phyloP scores from a whole-genome alignment of 345 rosid species.

The rapeseed (Brassica napus) region DNA sequence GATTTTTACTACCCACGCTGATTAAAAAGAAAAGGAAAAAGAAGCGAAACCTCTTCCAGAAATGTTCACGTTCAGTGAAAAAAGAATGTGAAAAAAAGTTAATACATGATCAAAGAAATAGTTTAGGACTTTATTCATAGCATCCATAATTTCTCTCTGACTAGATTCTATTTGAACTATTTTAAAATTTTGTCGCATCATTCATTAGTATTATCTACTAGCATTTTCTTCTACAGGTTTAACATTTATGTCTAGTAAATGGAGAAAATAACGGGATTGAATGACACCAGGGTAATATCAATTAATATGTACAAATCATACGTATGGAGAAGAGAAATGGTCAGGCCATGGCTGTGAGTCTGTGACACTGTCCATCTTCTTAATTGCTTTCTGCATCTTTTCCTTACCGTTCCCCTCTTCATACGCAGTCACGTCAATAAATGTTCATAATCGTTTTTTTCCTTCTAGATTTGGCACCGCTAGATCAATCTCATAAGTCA shows the following conservation, averaged over 20 bases:
- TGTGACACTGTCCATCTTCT: constrained; percentile 36
- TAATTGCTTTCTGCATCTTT: constrained; percentile 34
- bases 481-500: neutral
- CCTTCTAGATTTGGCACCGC: neutral
- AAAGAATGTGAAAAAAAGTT: neutral
- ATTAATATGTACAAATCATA: constrained; percentile 1
- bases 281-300: neutral
- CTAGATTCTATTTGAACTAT: neutral
- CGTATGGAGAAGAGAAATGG: constrained; percentile 32
- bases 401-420: constrained; percentile 24
- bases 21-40: neutral
- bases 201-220: neutral
- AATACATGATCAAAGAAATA: neutral
- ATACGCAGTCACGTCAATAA: constrained; percentile 10
- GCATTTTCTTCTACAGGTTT: constrained; percentile 7
- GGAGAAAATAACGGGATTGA: neutral
- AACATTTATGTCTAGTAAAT: constrained; percentile 2
- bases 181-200: neutral
- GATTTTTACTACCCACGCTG: neutral
- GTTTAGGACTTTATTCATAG: neutral
- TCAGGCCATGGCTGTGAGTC: constrained; percentile 33
- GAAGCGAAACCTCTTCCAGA: neutral
- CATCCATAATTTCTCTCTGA: constrained; percentile 3
- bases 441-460: neutral
- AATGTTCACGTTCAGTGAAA: constrained; percentile 6